phyloP scores from a whole-genome alignment of 768 basidiomycete genomes.

The Rhizopogon vesiculosus region DNA sequence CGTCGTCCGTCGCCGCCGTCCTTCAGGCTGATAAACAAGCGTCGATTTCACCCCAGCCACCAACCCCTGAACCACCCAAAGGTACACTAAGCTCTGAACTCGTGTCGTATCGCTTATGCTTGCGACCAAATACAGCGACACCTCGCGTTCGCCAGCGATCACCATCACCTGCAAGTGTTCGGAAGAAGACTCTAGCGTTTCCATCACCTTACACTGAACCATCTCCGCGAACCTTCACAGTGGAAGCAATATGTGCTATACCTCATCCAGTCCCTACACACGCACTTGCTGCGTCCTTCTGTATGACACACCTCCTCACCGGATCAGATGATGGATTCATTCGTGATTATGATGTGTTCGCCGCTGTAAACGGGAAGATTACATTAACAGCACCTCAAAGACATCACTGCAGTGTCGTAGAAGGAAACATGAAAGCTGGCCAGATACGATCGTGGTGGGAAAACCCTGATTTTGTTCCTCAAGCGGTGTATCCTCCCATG shows the following conservation, averaged over 20 bases:
- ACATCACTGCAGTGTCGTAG: conserved; percentile 85
- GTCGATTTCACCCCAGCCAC: conserved; percentile 16
- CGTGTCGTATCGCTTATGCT: conserved; percentile 13
- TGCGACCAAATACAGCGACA: conserved; percentile 13
- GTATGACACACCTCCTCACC: conserved; percentile 85
- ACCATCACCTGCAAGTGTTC: conserved; percentile 51
- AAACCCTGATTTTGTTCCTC: conserved; percentile 38
- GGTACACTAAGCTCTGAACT: conserved; percentile 18
- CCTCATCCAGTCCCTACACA: conserved; percentile 88
- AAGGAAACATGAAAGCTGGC: conserved; percentile 87
- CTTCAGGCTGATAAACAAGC: conserved; percentile 13
- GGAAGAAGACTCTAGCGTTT: conserved; percentile 40
- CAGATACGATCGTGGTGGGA: conserved; percentile 91
- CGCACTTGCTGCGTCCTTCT: conserved; percentile 78
- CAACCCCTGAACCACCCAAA: conserved; percentile 29
- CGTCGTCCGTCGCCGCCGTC: conserved; percentile 23
- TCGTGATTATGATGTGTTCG: conserved; percentile 87
- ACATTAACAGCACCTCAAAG: conserved; percentile 87
- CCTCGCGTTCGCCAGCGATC: conserved; percentile 32
- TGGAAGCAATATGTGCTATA: conserved; percentile 89
- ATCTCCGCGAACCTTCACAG: conserved; percentile 64
- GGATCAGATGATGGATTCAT: conserved; percentile 94
- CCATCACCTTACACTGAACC: conserved; percentile 21
- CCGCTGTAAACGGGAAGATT: conserved; percentile 82
- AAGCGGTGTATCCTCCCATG: conserved; percentile 28